Evolutionary conservation across 148 eudicot species (phyloP).

Genomic region (Rhododendron ovatum): DNA sequence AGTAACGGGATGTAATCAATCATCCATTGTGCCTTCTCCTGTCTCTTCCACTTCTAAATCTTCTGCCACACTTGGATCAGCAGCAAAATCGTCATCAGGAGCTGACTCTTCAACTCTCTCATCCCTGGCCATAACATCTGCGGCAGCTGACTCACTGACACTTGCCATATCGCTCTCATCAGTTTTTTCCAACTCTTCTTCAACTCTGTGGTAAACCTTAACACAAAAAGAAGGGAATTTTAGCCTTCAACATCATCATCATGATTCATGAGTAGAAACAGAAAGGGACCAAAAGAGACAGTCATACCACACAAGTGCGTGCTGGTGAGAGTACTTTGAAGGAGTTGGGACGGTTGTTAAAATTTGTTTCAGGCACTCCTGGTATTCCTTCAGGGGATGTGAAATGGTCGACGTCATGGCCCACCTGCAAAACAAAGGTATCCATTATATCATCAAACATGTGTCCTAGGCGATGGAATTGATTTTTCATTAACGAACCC

Average conservation of each 20-base stretch:
- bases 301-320: slow-evolving; percentile 85
- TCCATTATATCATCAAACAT: not conserved
- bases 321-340: slow-evolving; percentile 87
- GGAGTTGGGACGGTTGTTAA: slow-evolving; percentile 95
- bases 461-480: not conserved
- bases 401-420: slow-evolving; percentile 86
- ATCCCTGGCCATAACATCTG: not conserved
- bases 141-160: not conserved
- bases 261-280: not conserved
- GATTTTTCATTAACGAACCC: not conserved
- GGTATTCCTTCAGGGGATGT: slow-evolving; percentile 93
- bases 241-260: not conserved
- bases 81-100: slow-evolving; percentile 5
- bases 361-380: slow-evolving; percentile 92
- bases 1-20: not conserved
- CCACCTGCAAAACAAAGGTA: slow-evolving; percentile 51
- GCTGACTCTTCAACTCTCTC: slow-evolving; percentile 5
- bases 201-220: slow-evolving; percentile 50
- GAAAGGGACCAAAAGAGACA: not conserved
- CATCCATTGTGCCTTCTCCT: slow-evolving; percentile 4
- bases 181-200: slow-evolving; percentile 25
- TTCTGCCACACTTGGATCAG: not conserved
- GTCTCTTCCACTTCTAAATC: slow-evolving; percentile 9
- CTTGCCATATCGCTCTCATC: not conserved
- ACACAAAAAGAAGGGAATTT: not conserved